Conservation (phyloP, 768 basidiomycete species). For the Psilocybe tampanensis region DNA sequence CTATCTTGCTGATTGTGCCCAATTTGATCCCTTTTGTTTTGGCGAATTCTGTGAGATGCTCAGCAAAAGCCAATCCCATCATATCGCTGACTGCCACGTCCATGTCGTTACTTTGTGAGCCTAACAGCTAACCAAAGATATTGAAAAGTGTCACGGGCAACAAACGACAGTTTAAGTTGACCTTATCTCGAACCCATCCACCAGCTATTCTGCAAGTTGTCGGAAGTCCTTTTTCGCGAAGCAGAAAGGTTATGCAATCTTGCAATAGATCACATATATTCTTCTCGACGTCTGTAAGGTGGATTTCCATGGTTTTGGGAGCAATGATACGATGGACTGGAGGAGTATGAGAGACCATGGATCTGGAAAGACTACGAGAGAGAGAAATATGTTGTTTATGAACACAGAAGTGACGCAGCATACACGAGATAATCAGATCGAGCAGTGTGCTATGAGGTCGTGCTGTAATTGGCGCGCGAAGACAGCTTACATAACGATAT, state of each 20-base stretch:
- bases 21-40: conserved; percentile 50
- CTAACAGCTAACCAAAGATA: conserved; percentile 62
- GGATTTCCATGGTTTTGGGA: conserved; percentile 40
- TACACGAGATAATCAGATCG: neutral
- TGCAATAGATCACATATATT: conserved; percentile 78
- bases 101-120: conserved; percentile 83
- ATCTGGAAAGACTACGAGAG: neutral
- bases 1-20: conserved; percentile 77
- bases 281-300: conserved; percentile 69
- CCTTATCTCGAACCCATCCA: conserved; percentile 99
- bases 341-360: conserved; percentile 19
- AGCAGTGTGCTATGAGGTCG: no score
- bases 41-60: conserved; percentile 69
- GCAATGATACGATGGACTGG: conserved; percentile 16
- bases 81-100: conserved; percentile 89
- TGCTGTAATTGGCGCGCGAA: no score
- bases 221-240: conserved; percentile 49
- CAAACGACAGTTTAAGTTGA: conserved; percentile 30
- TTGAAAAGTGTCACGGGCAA: neutral
- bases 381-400: neutral
- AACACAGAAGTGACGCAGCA: neutral
- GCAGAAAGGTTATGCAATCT: conserved; percentile 66
- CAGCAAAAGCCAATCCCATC: conserved; percentile 90
- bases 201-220: conserved; percentile 91
- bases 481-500: no score